Evolutionary conservation across 306 rosid genomes (phyloP).

Genomic region (Vigna hirtella): DNA sequence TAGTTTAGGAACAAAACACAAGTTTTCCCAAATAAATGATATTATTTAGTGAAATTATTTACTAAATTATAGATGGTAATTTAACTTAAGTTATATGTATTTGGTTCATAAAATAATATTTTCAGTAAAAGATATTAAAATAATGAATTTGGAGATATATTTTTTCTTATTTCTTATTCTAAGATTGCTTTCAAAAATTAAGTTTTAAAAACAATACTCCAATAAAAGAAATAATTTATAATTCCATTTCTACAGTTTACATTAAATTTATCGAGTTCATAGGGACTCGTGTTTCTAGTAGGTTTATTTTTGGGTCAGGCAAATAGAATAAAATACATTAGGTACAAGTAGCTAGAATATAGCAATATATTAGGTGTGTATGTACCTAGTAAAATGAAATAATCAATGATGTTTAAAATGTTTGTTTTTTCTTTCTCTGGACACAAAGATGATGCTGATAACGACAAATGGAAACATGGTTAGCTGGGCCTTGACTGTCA

Average conservation of each 20-base stretch:
- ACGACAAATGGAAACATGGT: constrained; percentile 40
- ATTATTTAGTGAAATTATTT: no score
- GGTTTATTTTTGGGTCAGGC: no score
- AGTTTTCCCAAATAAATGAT: no score
- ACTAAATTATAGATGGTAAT: background rate
- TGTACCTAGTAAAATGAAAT: background rate
- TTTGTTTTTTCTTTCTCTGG: background rate
- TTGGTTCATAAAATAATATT: no score
- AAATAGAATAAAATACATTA: no score
- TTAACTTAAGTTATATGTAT: background rate
- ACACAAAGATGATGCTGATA: constrained; percentile 1
- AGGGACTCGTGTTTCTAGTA: background rate
- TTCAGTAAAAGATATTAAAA: no score
- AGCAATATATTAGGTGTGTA: background rate
- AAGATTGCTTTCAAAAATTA: background rate
- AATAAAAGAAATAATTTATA: background rate
- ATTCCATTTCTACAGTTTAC: background rate
- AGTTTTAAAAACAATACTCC: background rate
- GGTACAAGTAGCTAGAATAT: no score
- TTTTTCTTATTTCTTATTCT: no score
- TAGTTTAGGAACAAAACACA: no score
- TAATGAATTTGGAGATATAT: no score
- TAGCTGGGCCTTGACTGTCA: constrained; percentile 34
- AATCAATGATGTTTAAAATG: background rate
- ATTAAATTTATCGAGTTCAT: background rate